phyloP scores from a whole-genome alignment of 805 yeast species.

The Hanseniaspora hatyaiensis region DNA sequence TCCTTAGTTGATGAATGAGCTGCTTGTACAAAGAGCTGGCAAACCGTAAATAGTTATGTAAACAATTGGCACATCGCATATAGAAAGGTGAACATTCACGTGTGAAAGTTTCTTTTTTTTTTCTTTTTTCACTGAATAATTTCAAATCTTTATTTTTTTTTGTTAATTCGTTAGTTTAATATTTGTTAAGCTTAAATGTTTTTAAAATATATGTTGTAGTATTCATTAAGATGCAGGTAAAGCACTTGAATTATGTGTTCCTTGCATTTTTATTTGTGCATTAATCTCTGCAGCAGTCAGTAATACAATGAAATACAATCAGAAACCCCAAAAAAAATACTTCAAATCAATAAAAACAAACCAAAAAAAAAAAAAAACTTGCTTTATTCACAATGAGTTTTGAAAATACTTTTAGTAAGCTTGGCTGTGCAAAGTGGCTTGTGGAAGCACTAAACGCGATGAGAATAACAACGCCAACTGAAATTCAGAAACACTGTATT shows the following conservation, averaged over 20 bases:
- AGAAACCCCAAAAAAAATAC: neutral
- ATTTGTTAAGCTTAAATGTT: neutral
- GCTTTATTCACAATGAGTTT: neutral
- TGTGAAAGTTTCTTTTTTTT: slow-evolving; percentile 1
- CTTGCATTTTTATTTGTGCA: no score
- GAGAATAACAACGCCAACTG: slow-evolving; percentile 74
- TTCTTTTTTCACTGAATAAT: no score
- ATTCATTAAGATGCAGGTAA: no score
- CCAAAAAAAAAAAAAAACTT: no score
- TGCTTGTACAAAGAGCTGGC: neutral
- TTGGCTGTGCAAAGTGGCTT: slow-evolving; percentile 84
- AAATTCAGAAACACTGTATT: slow-evolving; percentile 77
- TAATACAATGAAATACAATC: no score
- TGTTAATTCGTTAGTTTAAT: neutral
- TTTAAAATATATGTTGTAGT: neutral
- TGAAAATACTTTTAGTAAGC: slow-evolving; percentile 34
- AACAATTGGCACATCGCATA: neutral
- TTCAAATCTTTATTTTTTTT: neutral
- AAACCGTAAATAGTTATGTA: no score
- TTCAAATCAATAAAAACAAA: no score
- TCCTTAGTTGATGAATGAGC: no score
- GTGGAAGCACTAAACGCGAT: slow-evolving; percentile 66
- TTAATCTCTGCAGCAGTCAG: no score
- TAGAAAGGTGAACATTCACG: neutral
- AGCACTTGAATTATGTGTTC: no score